phyloP scores from a whole-genome alignment of 1,284 basidiomycete species.

The Apiotrichum gamsii region DNA sequence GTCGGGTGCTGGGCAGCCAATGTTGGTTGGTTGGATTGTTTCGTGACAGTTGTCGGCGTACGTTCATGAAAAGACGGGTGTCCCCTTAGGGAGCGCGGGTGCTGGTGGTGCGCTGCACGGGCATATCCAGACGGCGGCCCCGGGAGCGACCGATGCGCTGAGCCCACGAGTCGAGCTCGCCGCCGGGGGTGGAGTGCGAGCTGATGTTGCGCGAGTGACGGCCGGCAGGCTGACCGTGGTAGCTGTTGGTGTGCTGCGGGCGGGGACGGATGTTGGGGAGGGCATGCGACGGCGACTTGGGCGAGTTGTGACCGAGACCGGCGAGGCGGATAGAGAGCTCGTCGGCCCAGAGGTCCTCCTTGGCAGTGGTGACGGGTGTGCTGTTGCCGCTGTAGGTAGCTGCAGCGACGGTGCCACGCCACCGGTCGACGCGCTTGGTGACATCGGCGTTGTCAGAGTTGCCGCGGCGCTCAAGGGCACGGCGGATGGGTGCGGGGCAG shows the following conservation, averaged over 20 bases:
- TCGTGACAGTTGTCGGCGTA: too few relatives aligned
- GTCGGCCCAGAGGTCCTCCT: not conserved
- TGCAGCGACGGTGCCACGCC: slow-evolving; percentile 4
- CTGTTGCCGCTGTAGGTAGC: not conserved
- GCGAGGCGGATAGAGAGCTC: not conserved
- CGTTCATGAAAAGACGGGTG: too few relatives aligned
- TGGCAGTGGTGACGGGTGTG: not conserved
- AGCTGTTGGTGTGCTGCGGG: not conserved
- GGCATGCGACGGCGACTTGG: too few relatives aligned
- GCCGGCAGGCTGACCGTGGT: not conserved
- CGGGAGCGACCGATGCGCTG: slow-evolving; percentile 3
- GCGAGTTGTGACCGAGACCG: not conserved
- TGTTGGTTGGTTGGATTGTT: too few relatives aligned
- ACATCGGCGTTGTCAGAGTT: slow-evolving; percentile 5
- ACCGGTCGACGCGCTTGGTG: not conserved
- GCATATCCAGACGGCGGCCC: slow-evolving; percentile 7
- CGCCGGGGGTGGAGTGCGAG: not conserved
- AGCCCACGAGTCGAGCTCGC: slow-evolving; percentile 7
- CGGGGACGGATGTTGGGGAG: too few relatives aligned
- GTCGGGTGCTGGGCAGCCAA: too few relatives aligned
- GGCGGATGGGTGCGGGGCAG: not conserved
- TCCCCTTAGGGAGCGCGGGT: too few relatives aligned
- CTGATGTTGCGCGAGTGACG: not conserved
- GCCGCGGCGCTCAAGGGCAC: slow-evolving; percentile 1
- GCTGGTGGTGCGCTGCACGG: not conserved